Evolutionary conservation across 805 yeast genomes (phyloP).

Genomic region (Metschnikowia shivogae): DNA sequence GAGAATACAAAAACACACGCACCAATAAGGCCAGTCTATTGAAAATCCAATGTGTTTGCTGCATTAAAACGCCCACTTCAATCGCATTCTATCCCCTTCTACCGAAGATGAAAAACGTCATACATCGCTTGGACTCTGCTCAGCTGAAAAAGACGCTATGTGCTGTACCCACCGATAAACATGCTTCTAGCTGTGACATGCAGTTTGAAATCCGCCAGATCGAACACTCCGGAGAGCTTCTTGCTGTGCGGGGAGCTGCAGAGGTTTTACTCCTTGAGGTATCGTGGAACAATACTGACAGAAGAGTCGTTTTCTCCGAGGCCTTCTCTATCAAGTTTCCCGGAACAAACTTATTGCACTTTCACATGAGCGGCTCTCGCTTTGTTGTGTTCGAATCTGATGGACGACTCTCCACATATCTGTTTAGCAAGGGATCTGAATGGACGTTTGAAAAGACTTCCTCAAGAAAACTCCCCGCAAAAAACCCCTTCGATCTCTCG

Average conservation of each 20-base stretch:
- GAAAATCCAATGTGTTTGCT: slow-evolving; percentile 11
- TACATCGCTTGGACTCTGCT: slow-evolving; percentile 1
- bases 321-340: slow-evolving; percentile 5
- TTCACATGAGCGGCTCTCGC: slow-evolving; percentile 2
- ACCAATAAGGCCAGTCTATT: slow-evolving; percentile 5
- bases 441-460: slow-evolving; percentile 5
- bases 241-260: slow-evolving; percentile 12
- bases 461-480: neutral
- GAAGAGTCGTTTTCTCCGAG: slow-evolving; percentile 4
- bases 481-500: slow-evolving; percentile 12
- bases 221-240: slow-evolving; percentile 3
- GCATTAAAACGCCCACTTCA: slow-evolving; percentile 3
- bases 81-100: slow-evolving; percentile 12
- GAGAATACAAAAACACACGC: slow-evolving; percentile 7
- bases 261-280: slow-evolving; percentile 7
- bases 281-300: slow-evolving; percentile 10
- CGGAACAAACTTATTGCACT: neutral
- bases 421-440: slow-evolving; percentile 1
- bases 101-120: slow-evolving; percentile 10
- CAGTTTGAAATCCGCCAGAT: slow-evolving; percentile 12
- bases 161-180: slow-evolving; percentile 3
- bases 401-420: slow-evolving; percentile 4
- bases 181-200: slow-evolving; percentile 3
- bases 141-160: slow-evolving; percentile 7
- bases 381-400: slow-evolving; percentile 7